Conservation (phyloP, 2,329 filamentous ascomycete species). For the Ophiocordyceps camponoti-rufipedis region DNA sequence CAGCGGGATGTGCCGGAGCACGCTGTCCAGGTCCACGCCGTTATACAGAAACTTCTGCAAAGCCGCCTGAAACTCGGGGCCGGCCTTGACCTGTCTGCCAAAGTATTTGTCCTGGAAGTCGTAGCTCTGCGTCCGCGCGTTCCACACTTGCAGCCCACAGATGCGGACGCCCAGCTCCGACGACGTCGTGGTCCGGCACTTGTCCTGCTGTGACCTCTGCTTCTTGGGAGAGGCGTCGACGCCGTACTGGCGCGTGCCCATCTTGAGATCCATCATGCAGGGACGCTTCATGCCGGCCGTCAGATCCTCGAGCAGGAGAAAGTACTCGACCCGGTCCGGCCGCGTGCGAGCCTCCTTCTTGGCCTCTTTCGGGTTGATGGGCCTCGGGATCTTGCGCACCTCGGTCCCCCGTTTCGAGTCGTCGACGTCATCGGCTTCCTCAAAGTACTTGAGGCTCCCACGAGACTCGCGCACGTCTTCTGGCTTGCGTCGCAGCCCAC, state of each 20-base stretch:
- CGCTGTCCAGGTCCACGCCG: constrained; percentile 61
- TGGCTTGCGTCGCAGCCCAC: constrained; percentile 58
- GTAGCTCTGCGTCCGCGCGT: constrained; percentile 64
- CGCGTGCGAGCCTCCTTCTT: constrained; percentile 44
- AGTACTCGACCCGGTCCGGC: constrained; percentile 65
- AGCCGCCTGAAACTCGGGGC: constrained; percentile 73
- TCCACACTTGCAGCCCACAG: constrained; percentile 94
- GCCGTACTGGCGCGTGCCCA: constrained; percentile 95
- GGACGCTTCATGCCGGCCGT: constrained; percentile 93
- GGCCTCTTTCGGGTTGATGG: constrained; percentile 47
- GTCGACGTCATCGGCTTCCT: constrained; percentile 71
- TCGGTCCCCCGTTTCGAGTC: constrained; percentile 25
- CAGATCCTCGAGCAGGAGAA: constrained; percentile 81
- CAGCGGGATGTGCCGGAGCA: constrained; percentile 71
- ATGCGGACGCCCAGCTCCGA: constrained; percentile 80
- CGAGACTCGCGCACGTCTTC: constrained; percentile 51
- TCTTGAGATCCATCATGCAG: constrained; percentile 94
- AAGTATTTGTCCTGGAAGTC: constrained; percentile 98
- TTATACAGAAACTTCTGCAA: constrained; percentile 84
- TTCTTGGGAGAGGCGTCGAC: constrained; percentile 86
- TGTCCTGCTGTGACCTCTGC: constrained; percentile 77
- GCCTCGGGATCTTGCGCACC: constrained; percentile 31
- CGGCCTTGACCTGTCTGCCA: constrained; percentile 72
- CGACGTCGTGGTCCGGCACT: constrained; percentile 85
- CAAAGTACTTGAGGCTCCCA: constrained; percentile 76